A percentile compares a stretch with the other conserved stretches of the same genome.
Conservation (phyloP, 208 protist species). For the Trypanosoma caninum region DNA sequence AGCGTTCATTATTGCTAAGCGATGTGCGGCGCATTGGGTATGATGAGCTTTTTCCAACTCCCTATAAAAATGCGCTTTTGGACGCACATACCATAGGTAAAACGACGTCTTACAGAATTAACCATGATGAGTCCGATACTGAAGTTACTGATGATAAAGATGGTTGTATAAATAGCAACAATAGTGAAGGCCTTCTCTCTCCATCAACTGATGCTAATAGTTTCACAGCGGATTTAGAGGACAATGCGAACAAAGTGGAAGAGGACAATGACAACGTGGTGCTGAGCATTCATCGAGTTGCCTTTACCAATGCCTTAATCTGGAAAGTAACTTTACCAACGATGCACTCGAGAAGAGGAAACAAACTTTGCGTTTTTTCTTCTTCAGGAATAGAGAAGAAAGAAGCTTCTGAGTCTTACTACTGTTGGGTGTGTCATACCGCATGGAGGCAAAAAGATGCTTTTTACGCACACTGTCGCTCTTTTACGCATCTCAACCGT, state of each 20-base stretch:
- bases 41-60: slow-evolving; percentile 37
- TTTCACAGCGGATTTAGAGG: not conserved
- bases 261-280: slow-evolving; percentile 13
- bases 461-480: slow-evolving; percentile 41
- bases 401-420: slow-evolving; percentile 11
- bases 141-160: not conserved
- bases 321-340: slow-evolving; percentile 57
- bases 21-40: slow-evolving; percentile 35
- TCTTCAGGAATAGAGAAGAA: not conserved
- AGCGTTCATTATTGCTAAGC: slow-evolving; percentile 17
- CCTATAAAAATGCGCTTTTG: slow-evolving; percentile 4
- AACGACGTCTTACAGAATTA: too few relatives aligned
- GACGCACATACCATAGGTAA: too few relatives aligned
- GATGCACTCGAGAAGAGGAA: not conserved
- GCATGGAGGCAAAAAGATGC: slow-evolving; percentile 12
- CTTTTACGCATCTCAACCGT: slow-evolving; percentile 41
- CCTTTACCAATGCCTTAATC: slow-evolving; percentile 45
- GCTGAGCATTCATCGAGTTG: slow-evolving; percentile 44
- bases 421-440: slow-evolving; percentile 58
- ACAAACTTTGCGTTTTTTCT: not conserved
- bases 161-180: not conserved
- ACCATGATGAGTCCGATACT: not conserved
- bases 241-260: not conserved
- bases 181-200: too few relatives aligned
- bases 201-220: not conserved